phyloP scores from a whole-genome alignment of 176 grass and related monocot species.

The Oryza glaberrima region DNA sequence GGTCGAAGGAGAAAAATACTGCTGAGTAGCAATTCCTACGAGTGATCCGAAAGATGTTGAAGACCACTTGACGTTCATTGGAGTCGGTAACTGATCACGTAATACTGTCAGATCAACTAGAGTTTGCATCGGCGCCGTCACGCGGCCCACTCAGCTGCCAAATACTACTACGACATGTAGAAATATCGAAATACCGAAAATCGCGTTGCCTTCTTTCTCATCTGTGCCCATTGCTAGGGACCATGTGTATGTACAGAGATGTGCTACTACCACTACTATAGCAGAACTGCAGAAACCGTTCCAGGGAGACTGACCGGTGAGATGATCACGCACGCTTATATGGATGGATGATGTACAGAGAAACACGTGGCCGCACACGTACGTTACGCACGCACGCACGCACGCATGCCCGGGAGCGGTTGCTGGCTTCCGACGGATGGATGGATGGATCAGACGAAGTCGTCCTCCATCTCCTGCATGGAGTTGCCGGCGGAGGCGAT shows the following conservation, averaged over 20 bases:
- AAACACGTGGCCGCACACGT: background rate
- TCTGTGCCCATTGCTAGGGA: background rate
- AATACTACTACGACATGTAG: background rate
- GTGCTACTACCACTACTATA: background rate
- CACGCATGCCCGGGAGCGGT: background rate
- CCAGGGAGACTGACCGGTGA: background rate
- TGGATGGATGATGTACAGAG: background rate
- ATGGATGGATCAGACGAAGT: slow-evolving; percentile 55
- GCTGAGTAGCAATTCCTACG: background rate
- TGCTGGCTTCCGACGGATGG: background rate
- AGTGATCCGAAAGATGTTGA: background rate
- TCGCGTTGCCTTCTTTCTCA: slow-evolving; percentile 22
- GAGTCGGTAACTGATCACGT: background rate
- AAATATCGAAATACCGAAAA: background rate
- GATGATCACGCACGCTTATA: background rate
- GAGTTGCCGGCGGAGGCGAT: slow-evolving; percentile 86
- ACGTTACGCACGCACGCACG: too few relatives aligned
- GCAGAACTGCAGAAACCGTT: background rate
- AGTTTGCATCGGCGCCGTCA: background rate
- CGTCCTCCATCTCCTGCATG: slow-evolving; percentile 91
- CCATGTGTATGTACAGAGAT: slow-evolving; percentile 26
- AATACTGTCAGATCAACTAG: background rate
- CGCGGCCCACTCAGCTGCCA: background rate
- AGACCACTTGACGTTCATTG: background rate
- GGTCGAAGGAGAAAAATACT: too few relatives aligned